These are phyloP conservation scores for Metrosideros polymorpha DNA, from an alignment of 441 rosid species.

Conservation along the genomic window DNA sequence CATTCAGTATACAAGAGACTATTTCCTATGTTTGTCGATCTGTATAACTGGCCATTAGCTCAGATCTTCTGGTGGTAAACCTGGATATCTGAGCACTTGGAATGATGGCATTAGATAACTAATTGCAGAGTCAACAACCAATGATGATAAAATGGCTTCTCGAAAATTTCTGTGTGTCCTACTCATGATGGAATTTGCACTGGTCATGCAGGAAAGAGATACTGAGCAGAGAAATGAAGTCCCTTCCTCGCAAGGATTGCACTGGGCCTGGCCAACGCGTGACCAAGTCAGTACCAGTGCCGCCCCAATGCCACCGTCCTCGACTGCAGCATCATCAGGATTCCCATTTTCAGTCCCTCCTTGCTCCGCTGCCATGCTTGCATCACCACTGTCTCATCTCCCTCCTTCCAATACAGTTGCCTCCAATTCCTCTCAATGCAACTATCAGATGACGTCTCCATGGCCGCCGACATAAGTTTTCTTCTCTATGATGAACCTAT, in stretches of 20 bases:
- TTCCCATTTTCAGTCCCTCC: conserved; percentile 35
- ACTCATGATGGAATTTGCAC: neutral
- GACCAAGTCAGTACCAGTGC: conserved; percentile 17
- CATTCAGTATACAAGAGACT: neutral
- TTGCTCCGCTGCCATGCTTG: conserved; percentile 24
- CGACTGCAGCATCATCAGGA: conserved; percentile 87
- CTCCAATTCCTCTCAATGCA: conserved; percentile 7
- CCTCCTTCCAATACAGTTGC: conserved; percentile 8
- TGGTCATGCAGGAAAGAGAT: conserved; percentile 43
- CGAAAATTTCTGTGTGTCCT: neutral
- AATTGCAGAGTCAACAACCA: neutral
- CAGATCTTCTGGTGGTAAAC: neutral
- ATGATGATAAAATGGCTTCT: neutral
- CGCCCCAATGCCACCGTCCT: conserved; percentile 25
- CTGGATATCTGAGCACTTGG: neutral
- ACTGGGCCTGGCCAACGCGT: conserved; percentile 26
- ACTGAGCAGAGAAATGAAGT: conserved; percentile 40
- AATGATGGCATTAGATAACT: neutral
- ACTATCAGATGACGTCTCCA: neutral
- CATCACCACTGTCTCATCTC: conserved; percentile 15
- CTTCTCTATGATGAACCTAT: neutral
- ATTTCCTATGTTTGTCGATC: neutral
- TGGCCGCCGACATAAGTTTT: neutral
- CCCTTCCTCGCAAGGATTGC: conserved; percentile 16
- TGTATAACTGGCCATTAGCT: neutral